phyloP scores from a whole-genome alignment of 73 alveolate species.

The Paramecium primaurelia region DNA sequence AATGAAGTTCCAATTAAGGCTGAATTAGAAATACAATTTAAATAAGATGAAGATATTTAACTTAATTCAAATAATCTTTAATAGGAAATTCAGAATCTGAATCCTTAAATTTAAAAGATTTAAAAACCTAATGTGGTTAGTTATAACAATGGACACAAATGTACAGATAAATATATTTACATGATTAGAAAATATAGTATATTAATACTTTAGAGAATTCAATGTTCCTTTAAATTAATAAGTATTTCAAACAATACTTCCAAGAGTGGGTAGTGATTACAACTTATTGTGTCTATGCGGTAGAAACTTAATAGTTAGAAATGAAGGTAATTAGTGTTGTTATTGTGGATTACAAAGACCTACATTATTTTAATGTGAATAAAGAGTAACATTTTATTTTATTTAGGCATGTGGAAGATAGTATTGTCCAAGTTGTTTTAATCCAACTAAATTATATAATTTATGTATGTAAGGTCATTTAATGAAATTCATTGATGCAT shows the following conservation, averaged over 20 bases:
- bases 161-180: neutral
- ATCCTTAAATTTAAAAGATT: neutral
- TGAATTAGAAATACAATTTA: neutral
- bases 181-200: neutral
- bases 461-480: neutral
- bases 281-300: neutral
- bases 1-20: neutral
- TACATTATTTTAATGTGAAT: neutral
- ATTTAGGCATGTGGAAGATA: neutral
- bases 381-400: neutral
- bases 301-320: neutral
- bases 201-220: neutral
- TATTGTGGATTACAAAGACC: neutral
- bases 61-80: neutral
- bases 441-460: neutral
- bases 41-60: neutral
- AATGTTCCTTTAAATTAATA: neutral
- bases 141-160: neutral
- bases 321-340: neutral
- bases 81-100: neutral
- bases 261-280: neutral
- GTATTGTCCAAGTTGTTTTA: neutral
- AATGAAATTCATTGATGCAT: neutral
- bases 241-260: neutral
- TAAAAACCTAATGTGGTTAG: neutral